These are phyloP conservation scores for Suhomyces atakaporum DNA, from an alignment of 1,139 yeast species.

Conservation along the genomic window DNA sequence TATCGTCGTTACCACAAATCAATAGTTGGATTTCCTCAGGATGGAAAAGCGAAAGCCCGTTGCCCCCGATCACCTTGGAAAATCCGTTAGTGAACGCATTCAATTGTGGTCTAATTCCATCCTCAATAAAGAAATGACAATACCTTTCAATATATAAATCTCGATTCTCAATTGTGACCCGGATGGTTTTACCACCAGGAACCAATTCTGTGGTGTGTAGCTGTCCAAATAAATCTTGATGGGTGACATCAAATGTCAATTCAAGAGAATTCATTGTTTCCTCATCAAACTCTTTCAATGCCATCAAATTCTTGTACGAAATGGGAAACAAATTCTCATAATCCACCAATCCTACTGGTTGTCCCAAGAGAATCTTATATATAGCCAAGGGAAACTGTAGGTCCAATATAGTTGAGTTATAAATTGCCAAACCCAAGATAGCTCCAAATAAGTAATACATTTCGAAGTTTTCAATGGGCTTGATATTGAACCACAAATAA, in stretches of 20 bases:
- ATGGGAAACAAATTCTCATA: constrained; percentile 68
- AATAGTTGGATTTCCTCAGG: constrained; percentile 80
- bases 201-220: constrained; percentile 50
- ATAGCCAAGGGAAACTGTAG: constrained; percentile 73
- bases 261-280: constrained; percentile 34
- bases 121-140: constrained; percentile 59
- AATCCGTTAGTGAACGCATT: constrained; percentile 70
- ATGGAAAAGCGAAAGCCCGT: constrained; percentile 73
- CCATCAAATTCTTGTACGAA: constrained; percentile 57
- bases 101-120: constrained; percentile 55
- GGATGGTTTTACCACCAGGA: constrained; percentile 52
- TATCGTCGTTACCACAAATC: constrained; percentile 73
- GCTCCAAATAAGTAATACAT: constrained; percentile 80
- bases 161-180: constrained; percentile 60
- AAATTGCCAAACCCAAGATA: constrained; percentile 84
- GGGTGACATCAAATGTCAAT: constrained; percentile 42
- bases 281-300: constrained; percentile 47
- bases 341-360: constrained; percentile 61
- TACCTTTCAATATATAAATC: constrained; percentile 63
- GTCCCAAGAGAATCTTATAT: constrained; percentile 70
- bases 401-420: constrained; percentile 85
- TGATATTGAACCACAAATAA: constrained; percentile 70
- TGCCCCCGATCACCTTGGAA: constrained; percentile 73
- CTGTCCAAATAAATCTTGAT: constrained; percentile 41
- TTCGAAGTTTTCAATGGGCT: constrained; percentile 49